phyloP scores from a whole-genome alignment of 805 yeast species.

The Starmerella geochares region DNA sequence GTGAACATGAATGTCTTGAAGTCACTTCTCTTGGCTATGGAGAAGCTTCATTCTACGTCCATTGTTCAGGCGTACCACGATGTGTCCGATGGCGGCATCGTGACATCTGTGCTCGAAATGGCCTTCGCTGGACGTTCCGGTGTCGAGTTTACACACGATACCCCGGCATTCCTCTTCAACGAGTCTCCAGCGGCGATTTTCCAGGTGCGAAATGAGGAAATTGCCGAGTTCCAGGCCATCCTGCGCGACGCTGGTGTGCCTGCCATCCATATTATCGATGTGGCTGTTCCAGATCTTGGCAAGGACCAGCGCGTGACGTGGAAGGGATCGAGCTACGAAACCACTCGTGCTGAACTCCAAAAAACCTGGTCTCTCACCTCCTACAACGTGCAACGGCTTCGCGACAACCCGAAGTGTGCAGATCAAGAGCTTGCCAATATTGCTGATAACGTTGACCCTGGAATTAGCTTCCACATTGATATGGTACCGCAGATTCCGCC shows the following conservation, averaged over 20 bases:
- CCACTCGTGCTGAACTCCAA: conserved; percentile 63
- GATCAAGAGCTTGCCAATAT: conserved; percentile 73
- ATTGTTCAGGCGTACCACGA: conserved; percentile 85
- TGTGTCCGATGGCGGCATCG: conserved; percentile 90
- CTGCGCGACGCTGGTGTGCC: conserved; percentile 53
- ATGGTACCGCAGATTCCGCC: conserved; percentile 45
- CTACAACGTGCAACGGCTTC: conserved; percentile 74
- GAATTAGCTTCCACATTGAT: conserved; percentile 70
- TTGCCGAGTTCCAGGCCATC: conserved; percentile 44
- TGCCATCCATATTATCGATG: conserved; percentile 42
- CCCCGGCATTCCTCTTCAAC: conserved; percentile 57
- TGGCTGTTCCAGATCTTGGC: conserved; percentile 49
- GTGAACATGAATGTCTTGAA: conserved; percentile 59
- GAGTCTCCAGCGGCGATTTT: conserved; percentile 96
- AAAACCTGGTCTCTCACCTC: conserved; percentile 81
- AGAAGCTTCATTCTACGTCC: conserved; percentile 56
- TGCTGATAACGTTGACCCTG: conserved; percentile 77
- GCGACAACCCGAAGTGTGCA: conserved; percentile 90
- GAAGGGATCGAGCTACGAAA: conserved; percentile 36
- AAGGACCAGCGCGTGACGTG: conserved; percentile 45
- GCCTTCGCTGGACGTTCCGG: conserved; percentile 94
- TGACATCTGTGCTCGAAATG: conserved; percentile 82
- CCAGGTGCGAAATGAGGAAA: conserved; percentile 53
- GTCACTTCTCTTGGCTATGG: conserved; percentile 57
- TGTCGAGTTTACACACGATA: conserved; percentile 41